A percentile compares a stretch with the other conserved stretches of the same genome.
Evolutionary conservation across 192 early-diverging fungal species (phyloP).

Genomic region (Backusella sp.): DNA sequence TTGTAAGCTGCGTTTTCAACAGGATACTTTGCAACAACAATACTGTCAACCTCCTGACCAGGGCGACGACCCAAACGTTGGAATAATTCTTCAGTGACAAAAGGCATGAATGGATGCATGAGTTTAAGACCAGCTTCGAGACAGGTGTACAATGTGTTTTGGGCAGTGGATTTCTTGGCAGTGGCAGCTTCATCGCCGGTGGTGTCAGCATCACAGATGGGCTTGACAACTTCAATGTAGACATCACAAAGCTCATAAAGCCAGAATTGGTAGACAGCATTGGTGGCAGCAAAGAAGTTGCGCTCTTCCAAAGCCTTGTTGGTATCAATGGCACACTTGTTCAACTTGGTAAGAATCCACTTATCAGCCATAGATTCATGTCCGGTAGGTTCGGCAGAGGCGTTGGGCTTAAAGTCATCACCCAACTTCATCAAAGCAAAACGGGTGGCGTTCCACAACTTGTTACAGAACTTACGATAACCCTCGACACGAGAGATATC

Average conservation of each 20-base stretch:
- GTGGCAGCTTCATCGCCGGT: slow-evolving; percentile 44
- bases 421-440: slow-evolving; percentile 96
- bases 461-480: slow-evolving; percentile 99
- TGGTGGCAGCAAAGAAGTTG: slow-evolving; percentile 93
- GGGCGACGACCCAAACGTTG: slow-evolving; percentile 88
- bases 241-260: slow-evolving; percentile 96
- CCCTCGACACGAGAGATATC: slow-evolving; percentile 96
- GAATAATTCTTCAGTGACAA: slow-evolving; percentile 98
- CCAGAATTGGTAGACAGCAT: slow-evolving; percentile 91
- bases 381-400: slow-evolving; percentile 58
- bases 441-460: slow-evolving; percentile 97
- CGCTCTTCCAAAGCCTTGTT: slow-evolving; percentile 75
- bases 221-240: slow-evolving; percentile 93
- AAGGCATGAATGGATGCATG: slow-evolving; percentile 98
- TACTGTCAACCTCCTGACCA: slow-evolving; percentile 62
- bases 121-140: slow-evolving; percentile 89
- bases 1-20: slow-evolving; percentile 52
- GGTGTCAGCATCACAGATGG: slow-evolving; percentile 72
- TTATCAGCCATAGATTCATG: slow-evolving; percentile 84
- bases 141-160: slow-evolving; percentile 93
- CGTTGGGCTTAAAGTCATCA: slow-evolving; percentile 74
- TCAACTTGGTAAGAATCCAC: slow-evolving; percentile 93
- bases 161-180: slow-evolving; percentile 55
- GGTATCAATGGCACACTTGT: slow-evolving; percentile 72
- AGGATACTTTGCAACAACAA: slow-evolving; percentile 73